Conservation (phyloP, 148 eudicot species). For the Rhododendron ovatum region DNA sequence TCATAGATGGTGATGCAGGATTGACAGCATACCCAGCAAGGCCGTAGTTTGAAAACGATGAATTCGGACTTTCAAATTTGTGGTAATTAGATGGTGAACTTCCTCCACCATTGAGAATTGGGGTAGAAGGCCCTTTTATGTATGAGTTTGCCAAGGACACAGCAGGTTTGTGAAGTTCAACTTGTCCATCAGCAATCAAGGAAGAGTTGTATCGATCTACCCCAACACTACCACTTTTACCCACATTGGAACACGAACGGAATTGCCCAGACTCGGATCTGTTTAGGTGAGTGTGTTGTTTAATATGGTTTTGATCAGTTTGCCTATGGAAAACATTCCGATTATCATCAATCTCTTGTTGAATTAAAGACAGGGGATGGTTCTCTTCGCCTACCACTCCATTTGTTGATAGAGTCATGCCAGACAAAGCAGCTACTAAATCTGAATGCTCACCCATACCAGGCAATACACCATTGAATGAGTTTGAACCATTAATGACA, state of each 20-base stretch:
- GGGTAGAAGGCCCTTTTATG: conserved; percentile 26
- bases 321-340: conserved; percentile 35
- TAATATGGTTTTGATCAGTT: conserved; percentile 34
- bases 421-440: conserved; percentile 61
- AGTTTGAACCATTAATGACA: conserved; percentile 32
- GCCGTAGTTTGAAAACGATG: conserved; percentile 60
- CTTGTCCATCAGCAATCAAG: conserved; percentile 34
- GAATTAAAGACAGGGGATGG: conserved; percentile 35
- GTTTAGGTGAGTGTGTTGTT: conserved; percentile 26
- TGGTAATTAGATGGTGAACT: conserved; percentile 58
- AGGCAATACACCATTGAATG: conserved; percentile 31
- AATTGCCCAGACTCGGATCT: conserved; percentile 21
- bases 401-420: conserved; percentile 47
- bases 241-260: background rate
- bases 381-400: conserved; percentile 43
- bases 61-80: conserved; percentile 65
- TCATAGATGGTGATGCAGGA: conserved; percentile 61
- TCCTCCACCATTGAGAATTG: conserved; percentile 30
- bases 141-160: conserved; percentile 20
- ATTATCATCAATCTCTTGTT: conserved; percentile 38
- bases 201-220: too few relatives aligned
- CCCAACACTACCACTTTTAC: too few relatives aligned
- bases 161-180: conserved; percentile 37
- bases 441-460: conserved; percentile 33
- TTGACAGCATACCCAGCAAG: conserved; percentile 52